Evolutionary conservation across 768 basidiomycete species (phyloP).

Genomic region (Cubamyces sp.): DNA sequence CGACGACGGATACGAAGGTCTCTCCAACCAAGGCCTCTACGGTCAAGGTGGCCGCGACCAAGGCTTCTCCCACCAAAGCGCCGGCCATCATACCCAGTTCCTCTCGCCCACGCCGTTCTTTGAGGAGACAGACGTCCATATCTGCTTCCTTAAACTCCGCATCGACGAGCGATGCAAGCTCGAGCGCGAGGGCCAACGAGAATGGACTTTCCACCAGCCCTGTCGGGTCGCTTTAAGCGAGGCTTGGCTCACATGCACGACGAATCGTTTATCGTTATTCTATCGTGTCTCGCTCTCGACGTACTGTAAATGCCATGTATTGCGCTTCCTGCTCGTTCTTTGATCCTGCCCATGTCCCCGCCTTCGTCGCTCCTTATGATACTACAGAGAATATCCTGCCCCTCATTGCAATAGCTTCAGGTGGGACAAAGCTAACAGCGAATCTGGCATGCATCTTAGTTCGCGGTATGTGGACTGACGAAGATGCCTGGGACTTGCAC

Average conservation of each 20-base stretch:
- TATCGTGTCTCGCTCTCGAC: slow-evolving; percentile 19
- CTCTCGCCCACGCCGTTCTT: slow-evolving; percentile 27
- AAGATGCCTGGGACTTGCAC: too few species aligned
- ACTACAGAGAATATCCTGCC: too few species aligned
- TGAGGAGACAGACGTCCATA: slow-evolving; percentile 28
- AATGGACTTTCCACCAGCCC: slow-evolving; percentile 14
- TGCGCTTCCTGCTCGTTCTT: not conserved
- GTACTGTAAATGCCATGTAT: slow-evolving; percentile 23
- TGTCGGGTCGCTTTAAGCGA: slow-evolving; percentile 11
- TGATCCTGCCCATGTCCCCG: not conserved
- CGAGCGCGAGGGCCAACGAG: slow-evolving; percentile 23
- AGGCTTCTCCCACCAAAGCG: slow-evolving; percentile 22
- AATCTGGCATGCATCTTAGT: too few species aligned
- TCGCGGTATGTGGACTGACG: too few species aligned
- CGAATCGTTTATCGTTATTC: slow-evolving; percentile 26
- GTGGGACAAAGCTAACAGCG: too few species aligned
- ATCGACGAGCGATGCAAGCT: slow-evolving; percentile 25
- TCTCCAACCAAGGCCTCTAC: slow-evolving; percentile 18
- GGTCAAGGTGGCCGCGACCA: not conserved
- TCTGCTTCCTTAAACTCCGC: slow-evolving; percentile 27
- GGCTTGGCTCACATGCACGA: slow-evolving; percentile 4
- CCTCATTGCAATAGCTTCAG: too few species aligned
- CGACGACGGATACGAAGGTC: slow-evolving; percentile 13
- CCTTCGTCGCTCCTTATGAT: slow-evolving; percentile 2
- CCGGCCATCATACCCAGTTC: not conserved